Evolutionary conservation across 108 stramenopile genomes (phyloP).

Genomic region (Cyclotella cryptica): DNA sequence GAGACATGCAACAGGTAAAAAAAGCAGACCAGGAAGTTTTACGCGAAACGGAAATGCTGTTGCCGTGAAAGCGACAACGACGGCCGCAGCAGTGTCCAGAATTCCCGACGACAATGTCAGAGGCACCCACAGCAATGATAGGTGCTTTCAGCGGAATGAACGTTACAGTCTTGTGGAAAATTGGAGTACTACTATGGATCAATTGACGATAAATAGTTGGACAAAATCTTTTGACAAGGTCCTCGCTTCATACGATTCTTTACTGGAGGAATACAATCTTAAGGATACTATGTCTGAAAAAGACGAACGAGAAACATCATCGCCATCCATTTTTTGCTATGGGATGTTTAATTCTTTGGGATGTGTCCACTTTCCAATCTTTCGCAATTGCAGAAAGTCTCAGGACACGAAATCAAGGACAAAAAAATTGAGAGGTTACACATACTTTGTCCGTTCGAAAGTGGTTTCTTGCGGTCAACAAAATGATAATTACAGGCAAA

Average conservation of each 20-base stretch:
- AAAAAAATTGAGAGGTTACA: not conserved
- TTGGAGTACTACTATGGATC: not conserved
- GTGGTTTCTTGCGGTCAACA: not conserved
- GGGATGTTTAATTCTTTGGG: no score
- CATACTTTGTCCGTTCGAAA: not conserved
- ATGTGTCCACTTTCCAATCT: no score
- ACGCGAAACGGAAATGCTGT: no score
- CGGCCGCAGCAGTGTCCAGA: no score
- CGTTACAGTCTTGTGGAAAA: not conserved
- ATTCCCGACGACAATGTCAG: no score
- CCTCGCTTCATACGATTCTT: not conserved
- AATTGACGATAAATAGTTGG: not conserved
- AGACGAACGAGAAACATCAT: not conserved
- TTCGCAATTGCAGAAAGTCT: no score
- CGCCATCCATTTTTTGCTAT: no score
- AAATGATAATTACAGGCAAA: not conserved
- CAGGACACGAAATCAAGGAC: no score
- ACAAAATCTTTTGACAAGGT: not conserved
- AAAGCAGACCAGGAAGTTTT: no score
- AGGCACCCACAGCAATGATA: no score
- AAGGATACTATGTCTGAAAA: slow-evolving; percentile 7
- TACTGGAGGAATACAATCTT: not conserved
- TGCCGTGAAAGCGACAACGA: no score
- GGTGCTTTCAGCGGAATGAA: not conserved
- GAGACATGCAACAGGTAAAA: no score